Evolutionary conservation across 2,329 filamentous ascomycete genomes (phyloP), one percentile per base, ranked within the genome.

Genomic region (Parastagonospora avenae): DNA sequence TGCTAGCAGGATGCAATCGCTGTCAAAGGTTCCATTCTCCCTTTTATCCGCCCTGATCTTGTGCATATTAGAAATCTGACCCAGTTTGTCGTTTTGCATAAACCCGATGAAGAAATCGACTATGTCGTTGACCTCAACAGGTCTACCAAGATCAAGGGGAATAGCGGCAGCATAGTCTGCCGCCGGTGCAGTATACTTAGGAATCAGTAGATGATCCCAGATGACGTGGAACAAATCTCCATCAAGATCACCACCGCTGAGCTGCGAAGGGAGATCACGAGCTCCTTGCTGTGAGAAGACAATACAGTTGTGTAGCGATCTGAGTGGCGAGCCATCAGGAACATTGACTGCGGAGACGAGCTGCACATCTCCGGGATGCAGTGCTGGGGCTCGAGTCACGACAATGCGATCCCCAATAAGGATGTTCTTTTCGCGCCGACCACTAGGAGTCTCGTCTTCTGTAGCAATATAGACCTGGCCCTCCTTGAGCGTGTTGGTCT

Each of bases 221-320:
- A 95, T 89, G 42, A 95, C 75, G 57, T 91, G 88, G 71, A 89
- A 96, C 0, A 90, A 75, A 67, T 96, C 92, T 0, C 91, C 91
- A 57, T 94, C 91, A 0, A 96, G 80, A 68, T 96, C 91, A 0
- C 91, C 91, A 1, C 91, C 91, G 46, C 88, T 88, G 0, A 96
- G 78, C 70, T 88, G 82, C 54, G 89, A 93, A 0, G 91, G 90
- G 0, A 96, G 76, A 64, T 95, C 91, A 12, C 91, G 83, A 0
- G 61, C 24, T 0, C 92, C 91, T 36, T 82, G 78, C 49, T 86
- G 84, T 52, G 87, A 92, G 66, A 96, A 96, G 1, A 89, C 84
- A 12, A 96, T 80, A 52, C 90, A 92, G 63, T 95, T 96, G 2
- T 78, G 76, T 1, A 92, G 78, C 0, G 77, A 66, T 1, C 75